Conservation (phyloP, 495 filamentous ascomycete species). For the Penicillium longicatenatum region DNA sequence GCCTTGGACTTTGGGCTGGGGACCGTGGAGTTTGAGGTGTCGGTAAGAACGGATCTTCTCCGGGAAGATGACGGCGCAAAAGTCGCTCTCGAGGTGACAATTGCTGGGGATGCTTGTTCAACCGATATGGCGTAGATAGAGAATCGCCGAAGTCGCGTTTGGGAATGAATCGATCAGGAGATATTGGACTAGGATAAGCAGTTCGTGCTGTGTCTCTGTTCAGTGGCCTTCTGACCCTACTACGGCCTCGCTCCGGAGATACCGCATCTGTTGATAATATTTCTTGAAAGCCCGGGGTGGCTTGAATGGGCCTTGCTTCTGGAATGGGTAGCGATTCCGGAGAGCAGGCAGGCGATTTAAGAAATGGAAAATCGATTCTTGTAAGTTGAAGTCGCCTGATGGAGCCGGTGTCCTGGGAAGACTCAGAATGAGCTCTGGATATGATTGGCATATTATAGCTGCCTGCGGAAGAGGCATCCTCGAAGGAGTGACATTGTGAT, state of each 20-base stretch:
- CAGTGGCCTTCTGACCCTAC: slow-evolving; percentile 13
- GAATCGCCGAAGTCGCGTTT: slow-evolving; percentile 46
- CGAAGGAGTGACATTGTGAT: slow-evolving; percentile 30
- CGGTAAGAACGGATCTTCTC: slow-evolving; percentile 67
- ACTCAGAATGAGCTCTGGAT: slow-evolving; percentile 18
- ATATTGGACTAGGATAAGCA: slow-evolving; percentile 21
- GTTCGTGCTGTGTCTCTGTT: slow-evolving; percentile 5
- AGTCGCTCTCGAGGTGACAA: slow-evolving; percentile 64
- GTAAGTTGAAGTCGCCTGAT: slow-evolving; percentile 25
- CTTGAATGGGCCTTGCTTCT: slow-evolving; percentile 2
- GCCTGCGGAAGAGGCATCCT: slow-evolving; percentile 18
- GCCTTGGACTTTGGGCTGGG: slow-evolving; percentile 26
- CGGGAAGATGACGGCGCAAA: slow-evolving; percentile 55
- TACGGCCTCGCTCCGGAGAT: slow-evolving; percentile 21
- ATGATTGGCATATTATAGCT: slow-evolving; percentile 14
- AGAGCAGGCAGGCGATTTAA: slow-evolving; percentile 17
- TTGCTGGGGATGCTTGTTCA: slow-evolving; percentile 62
- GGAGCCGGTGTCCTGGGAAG: slow-evolving; percentile 7
- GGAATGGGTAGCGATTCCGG: slow-evolving; percentile 13
- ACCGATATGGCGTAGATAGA: slow-evolving; percentile 58
- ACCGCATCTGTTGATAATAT: slow-evolving; percentile 4
- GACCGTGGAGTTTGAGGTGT: slow-evolving; percentile 17
- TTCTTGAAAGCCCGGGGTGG: slow-evolving; percentile 13
- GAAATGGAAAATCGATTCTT: slow-evolving; percentile 20
- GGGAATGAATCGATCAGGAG: slow-evolving; percentile 73